A percentile compares a stretch with the other conserved stretches of the same genome.
phyloP scores from a whole-genome alignment of 768 basidiomycete genomes.

The Boletus rubescentipes region DNA sequence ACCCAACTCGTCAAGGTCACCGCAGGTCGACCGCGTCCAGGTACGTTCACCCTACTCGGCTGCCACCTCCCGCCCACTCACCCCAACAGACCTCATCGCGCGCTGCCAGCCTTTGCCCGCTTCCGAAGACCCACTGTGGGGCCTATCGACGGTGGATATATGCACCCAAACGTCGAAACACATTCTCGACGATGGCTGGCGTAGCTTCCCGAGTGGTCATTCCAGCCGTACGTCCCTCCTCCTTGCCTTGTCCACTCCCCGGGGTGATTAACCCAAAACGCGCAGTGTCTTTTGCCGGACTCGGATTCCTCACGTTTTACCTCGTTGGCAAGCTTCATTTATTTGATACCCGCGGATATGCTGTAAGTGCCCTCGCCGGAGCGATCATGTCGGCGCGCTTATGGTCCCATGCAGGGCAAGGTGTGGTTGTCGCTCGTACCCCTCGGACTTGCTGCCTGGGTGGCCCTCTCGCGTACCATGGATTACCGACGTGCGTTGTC shows the following conservation, averaged over 20 bases:
- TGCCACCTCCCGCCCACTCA: background rate
- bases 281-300: constrained; percentile 85
- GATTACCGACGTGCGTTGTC: constrained; percentile 77
- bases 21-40: constrained; percentile 88
- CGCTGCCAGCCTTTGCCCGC: constrained; percentile 65
- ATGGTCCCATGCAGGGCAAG: constrained; percentile 46
- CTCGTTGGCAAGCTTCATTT: constrained; percentile 88
- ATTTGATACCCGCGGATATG: constrained; percentile 77
- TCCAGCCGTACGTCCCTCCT: constrained; percentile 64
- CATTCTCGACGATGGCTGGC: constrained; percentile 77
- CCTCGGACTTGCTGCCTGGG: constrained; percentile 66
- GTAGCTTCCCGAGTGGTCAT: constrained; percentile 91
- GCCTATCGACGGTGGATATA: constrained; percentile 66
- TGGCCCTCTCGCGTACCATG: constrained; percentile 88
- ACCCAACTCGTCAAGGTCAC: constrained; percentile 83
- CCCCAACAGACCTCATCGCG: constrained; percentile 24
- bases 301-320: constrained; percentile 88
- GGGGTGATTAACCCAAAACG: background rate
- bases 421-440: constrained; percentile 83
- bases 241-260: background rate
- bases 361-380: constrained; percentile 39
- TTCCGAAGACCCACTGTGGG: constrained; percentile 64
- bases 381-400: background rate
- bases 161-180: constrained; percentile 68
- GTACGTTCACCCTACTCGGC: constrained; percentile 32